Conservation (phyloP, 192 early-diverging fungal species). For the Coemansia sp. region DNA sequence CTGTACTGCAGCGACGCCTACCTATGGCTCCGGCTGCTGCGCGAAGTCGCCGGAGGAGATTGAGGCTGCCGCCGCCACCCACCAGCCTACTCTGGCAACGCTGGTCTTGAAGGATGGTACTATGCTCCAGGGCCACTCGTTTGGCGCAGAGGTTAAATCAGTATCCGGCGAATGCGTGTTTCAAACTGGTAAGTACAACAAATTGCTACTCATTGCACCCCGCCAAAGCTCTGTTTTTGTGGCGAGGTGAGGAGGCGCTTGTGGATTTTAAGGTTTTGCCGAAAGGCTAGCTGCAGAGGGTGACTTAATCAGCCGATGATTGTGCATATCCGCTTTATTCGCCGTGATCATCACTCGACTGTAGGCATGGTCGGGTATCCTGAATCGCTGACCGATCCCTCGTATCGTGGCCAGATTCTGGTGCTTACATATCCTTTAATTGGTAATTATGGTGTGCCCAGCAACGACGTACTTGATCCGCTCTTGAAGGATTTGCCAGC, state of each 20-base stretch:
- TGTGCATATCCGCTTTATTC: background rate
- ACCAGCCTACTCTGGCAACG: slow-evolving; percentile 56
- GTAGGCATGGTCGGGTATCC: slow-evolving; percentile 95
- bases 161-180: slow-evolving; percentile 98
- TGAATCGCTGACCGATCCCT: slow-evolving; percentile 98
- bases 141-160: slow-evolving; percentile 82
- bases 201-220: background rate
- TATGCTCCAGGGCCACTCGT: slow-evolving; percentile 86
- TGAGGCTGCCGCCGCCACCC: slow-evolving; percentile 20
- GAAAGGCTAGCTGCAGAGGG: background rate
- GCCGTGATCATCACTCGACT: background rate
- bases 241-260: background rate
- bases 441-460: slow-evolving; percentile 98
- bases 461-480: slow-evolving; percentile 77
- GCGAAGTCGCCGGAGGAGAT: slow-evolving; percentile 46
- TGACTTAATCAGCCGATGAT: slow-evolving; percentile 3
- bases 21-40: slow-evolving; percentile 38
- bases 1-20: slow-evolving; percentile 43
- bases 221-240: background rate
- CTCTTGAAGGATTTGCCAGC: slow-evolving; percentile 83
- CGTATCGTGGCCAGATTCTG: slow-evolving; percentile 96
- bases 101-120: slow-evolving; percentile 85
- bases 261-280: background rate
- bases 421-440: slow-evolving; percentile 96
- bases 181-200: slow-evolving; percentile 79